Base-by-base conservation (phyloP, 192 early-diverging fungal species). In the Coemansia sp. region DNA sequence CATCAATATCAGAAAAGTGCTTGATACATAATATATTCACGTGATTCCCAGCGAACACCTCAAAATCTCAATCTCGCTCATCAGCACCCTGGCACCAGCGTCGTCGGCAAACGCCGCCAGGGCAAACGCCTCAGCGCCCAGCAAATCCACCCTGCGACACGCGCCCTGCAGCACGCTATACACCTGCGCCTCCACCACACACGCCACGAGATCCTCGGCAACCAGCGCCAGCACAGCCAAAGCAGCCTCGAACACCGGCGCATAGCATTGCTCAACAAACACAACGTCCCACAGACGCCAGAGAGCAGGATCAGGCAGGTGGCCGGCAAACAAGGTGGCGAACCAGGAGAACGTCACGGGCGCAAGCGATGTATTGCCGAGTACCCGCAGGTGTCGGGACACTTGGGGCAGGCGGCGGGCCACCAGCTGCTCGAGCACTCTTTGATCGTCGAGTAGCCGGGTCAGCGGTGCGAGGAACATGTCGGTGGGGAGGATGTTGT, bases 331-430 rank as follows among this genome's bases (percentile, higher is more conserved):
- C 11, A 84, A 67, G 33, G 81, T 73, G 52, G 82, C 49, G 39
- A 84, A 82, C 83, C 83, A 84, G 39, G 80, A 72, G 34, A 84
- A 79, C 0, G 83, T 84, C 3, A 80, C 69, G 1, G 83, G 78
- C 0, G 80, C 81, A 22, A 84, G 44, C 27, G 68, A 53, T 1
- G 47, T 68, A 21, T 50, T 24, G 24, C 80, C 79, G 7, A 62
- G 55, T n/a, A 57, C 40, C 14, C 57, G 70, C 52, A 84, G 72
- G 22, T 84, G 80, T 24, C 30, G 46, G 1, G 62, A 46, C 21
- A 84, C 61, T 18, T 65, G 64, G 8, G 83, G 83, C 69, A 84
- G 69, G 30, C 73, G 62, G 14, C 67, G 68, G 17, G 73, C 69
- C 1, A 82, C 72, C 13, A 84, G 74, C 49, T 66, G 65, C 27